A percentile compares a stretch with the other conserved stretches of the same genome.
Evolutionary conservation across 176 grass and related monocot genomes (phyloP).

Genomic region (Typha latifolia): DNA sequence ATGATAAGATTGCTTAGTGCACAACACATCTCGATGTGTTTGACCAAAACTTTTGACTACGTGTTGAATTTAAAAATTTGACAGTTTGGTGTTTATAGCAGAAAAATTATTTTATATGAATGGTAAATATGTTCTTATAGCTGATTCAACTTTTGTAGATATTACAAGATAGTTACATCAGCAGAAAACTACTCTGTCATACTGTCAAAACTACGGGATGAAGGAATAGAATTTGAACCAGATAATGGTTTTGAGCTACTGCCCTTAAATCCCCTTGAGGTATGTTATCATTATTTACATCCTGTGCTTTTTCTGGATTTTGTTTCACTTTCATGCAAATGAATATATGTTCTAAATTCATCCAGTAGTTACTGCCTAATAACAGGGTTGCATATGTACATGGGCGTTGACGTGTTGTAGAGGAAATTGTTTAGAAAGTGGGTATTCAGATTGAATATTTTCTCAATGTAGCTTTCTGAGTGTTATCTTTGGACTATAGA

Average conservation of each 20-base stretch:
- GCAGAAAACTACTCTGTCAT: constrained; percentile 67
- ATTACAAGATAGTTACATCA: constrained; percentile 92
- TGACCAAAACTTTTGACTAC: neutral
- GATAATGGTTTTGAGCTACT: constrained; percentile 86
- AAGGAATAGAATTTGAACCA: constrained; percentile 71
- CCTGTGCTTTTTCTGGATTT: constrained; percentile 4
- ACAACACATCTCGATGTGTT: neutral
- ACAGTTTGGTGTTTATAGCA: constrained; percentile 14
- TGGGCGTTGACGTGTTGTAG: too few species aligned
- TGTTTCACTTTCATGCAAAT: neutral
- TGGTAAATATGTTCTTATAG: constrained; percentile 7
- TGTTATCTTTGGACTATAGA: too few species aligned
- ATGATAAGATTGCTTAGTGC: neutral
- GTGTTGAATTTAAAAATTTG: neutral
- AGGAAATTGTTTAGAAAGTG: too few species aligned
- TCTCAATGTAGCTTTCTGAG: too few species aligned
- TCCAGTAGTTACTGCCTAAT: too few species aligned
- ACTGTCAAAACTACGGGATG: constrained; percentile 74
- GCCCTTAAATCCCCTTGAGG: constrained; percentile 72
- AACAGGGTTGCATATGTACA: too few species aligned
- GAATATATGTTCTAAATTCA: neutral
- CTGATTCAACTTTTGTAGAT: constrained; percentile 36
- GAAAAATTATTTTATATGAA: constrained; percentile 5
- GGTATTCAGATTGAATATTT: too few species aligned
- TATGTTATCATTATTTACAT: constrained; percentile 15